A percentile compares a stretch with the other conserved stretches of the same genome.
Evolutionary conservation across 306 rosid genomes (phyloP).

Genomic region (Oxytropis ochrocephala): DNA sequence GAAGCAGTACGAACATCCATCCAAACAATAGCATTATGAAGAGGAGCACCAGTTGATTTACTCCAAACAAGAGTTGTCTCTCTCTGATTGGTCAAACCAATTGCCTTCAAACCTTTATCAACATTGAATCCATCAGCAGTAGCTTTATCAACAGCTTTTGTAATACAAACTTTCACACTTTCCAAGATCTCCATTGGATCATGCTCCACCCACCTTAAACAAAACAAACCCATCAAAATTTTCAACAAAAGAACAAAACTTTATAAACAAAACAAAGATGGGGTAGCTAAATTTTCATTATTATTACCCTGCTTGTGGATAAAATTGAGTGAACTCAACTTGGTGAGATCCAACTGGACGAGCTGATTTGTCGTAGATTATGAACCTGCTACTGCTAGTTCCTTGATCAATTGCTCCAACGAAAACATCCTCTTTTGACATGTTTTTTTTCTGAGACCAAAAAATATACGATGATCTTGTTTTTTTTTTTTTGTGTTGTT

Average conservation of each 20-base stretch:
- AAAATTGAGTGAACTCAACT: constrained; percentile 84
- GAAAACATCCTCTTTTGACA: constrained; percentile 41
- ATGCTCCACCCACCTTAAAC: constrained; percentile 87
- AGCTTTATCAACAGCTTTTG: constrained; percentile 76
- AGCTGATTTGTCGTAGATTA: constrained; percentile 52
- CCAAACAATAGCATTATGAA: constrained; percentile 86
- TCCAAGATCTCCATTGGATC: constrained; percentile 84
- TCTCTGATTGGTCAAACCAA: constrained; percentile 91
- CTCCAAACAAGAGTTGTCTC: constrained; percentile 94
- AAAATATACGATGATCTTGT: background rate
- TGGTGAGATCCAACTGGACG: constrained; percentile 61
- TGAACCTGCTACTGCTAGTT: constrained; percentile 80
- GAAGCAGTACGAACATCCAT: constrained; percentile 85
- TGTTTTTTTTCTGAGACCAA: background rate
- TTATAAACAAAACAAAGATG: background rate
- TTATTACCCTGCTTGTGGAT: constrained; percentile 72
- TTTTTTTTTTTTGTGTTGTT: background rate
- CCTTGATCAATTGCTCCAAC: constrained; percentile 86
- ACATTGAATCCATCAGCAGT: constrained; percentile 73
- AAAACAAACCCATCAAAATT: background rate
- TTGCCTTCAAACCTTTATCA: constrained; percentile 63
- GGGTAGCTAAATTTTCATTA: background rate
- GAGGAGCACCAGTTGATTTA: constrained; percentile 83
- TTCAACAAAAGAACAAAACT: background rate
- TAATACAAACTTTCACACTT: constrained; percentile 61